Base-by-base conservation (phyloP, 1,284 basidiomycete genomes). In the Ceratobasidium theobromae region DNA sequence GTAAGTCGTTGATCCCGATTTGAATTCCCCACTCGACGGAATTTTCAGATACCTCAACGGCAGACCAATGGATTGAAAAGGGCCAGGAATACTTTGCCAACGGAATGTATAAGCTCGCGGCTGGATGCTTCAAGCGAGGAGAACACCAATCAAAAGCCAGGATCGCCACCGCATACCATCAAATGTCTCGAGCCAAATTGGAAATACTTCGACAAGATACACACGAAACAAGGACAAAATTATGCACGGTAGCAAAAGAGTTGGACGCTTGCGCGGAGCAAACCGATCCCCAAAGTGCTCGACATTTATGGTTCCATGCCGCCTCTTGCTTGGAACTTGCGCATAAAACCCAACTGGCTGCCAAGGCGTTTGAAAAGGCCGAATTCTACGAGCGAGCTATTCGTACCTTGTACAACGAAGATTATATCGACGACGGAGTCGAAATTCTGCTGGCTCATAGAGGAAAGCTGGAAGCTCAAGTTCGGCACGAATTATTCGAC, bases 21-120 rank as follows among this genome's bases (percentile, higher is more conserved):
- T n/a, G n/a, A n/a, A n/a, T n/a, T n/a, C n/a, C n/a, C n/a, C n/a
- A n/a, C n/a, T n/a, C n/a, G n/a, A n/a, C n/a, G n/a, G n/a, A n/a
- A n/a, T n/a, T n/a, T n/a, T n/a, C n/a, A n/a, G n/a, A n/a, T n/a
- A n/a, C n/a, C n/a, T n/a, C n/a, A n/a, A n/a, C n/a, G n/a, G n/a
- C 45, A 8, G 12, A 18, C 12, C 41, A 62, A 43, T 64, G 60
- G 60, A 23, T 23, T 23, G 0, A 27, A 11, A 52, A 41, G 25
- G 60, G 60, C 6, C 48, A 38, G 16, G 60, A 52, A 23, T 52
- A 41, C n/a, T 64, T 64, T 32, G 1, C 60, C 9, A 43, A 53
- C 23, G 38, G 45, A 11, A 21, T 64, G n/a, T 64, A 64, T 30
- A 32, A 28, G n/a, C 25, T 53, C 1, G 60, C 60, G 1, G n/a